A percentile compares a stretch with the other conserved stretches of the same genome.
These are phyloP conservation scores for Staphylotrichum longicolle DNA, from an alignment of 495 filamentous ascomycete genomes.

Conservation along the genomic window DNA sequence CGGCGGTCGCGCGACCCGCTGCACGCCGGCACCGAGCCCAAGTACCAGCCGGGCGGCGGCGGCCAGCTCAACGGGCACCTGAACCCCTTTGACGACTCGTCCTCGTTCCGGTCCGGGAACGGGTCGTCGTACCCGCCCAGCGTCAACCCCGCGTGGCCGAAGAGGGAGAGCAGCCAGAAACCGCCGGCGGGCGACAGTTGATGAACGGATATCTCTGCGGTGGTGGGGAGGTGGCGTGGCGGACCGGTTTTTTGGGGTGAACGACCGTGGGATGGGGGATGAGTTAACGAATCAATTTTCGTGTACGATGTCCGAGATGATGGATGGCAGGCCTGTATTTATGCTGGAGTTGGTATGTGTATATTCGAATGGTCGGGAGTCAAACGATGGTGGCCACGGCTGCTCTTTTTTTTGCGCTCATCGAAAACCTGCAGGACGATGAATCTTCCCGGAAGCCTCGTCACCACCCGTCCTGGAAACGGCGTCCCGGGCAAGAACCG, in stretches of 20 bases:
- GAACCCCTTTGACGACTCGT: conserved; percentile 23
- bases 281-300: conserved; percentile 4
- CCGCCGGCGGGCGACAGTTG: background rate
- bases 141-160: conserved; percentile 16
- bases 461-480: too few relatives aligned
- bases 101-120: conserved; percentile 3
- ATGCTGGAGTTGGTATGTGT: background rate
- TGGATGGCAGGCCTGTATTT: conserved; percentile 4
- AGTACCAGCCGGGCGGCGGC: conserved; percentile 2
- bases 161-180: conserved; percentile 14
- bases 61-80: conserved; percentile 16
- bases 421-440: too few relatives aligned
- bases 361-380: background rate
- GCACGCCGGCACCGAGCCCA: conserved; percentile 19
- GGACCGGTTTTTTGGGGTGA: background rate
- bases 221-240: background rate
- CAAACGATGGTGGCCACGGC: too few relatives aligned
- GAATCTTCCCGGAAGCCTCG: too few relatives aligned
- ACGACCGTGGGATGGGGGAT: background rate
- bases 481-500: too few relatives aligned
- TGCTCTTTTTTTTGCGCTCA: too few relatives aligned
- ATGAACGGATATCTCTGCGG: background rate
- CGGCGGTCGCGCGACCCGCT: conserved; percentile 20
- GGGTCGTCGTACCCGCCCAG: conserved; percentile 8
- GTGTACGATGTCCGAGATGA: conserved; percentile 13